Base-by-base conservation (phyloP, 495 filamentous ascomycete species). In the Antarctomyces pellizariae region DNA sequence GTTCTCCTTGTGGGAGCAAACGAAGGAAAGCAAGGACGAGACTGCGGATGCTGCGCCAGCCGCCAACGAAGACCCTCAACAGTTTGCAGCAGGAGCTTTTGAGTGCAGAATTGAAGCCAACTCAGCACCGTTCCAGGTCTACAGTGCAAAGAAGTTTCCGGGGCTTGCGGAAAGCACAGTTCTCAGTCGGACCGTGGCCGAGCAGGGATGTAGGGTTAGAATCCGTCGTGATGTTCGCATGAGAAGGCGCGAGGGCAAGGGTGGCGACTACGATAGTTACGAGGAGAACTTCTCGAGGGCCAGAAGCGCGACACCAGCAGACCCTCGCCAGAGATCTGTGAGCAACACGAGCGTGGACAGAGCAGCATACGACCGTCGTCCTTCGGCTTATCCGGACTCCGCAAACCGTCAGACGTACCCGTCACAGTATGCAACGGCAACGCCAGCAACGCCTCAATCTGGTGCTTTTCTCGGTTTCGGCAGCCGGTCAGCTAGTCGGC, bases 61-160 rank as follows among this genome's bases (percentile, higher is more conserved):
- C 38, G 9, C 44, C 30, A 29, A 47, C 41, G 22, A 24, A 38
- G n/a, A 26, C 25, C 5, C 40, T 27, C 18, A 18, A 36, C 6
- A 34, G 18, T 12, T 34, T 38, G 14, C 35, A 29, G 1, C 56
- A 54, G 30, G 38, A 52, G 0, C 26, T 7, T 43, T 43, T 25
- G 37, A 43, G 22, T 43, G 37, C 34, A 20, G 89, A n/a, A 56
- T 93, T 50, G 80, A 92, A 43, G 76, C 93, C 31, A 79, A 89
- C 50, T 89, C 83, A 0, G 50, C 57, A 12, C 71, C 77, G 1
- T 97, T 97, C 44, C 67, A 59, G 4, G 89, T 95, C 6, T 97
- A 70, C 54, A 92, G 82, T 39, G 86, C 86, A 13, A 97, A 97
- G 67, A 97, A 93, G 55, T 97, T 97, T 55, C 86, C 86, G 19